Base-by-base conservation (phyloP, 179 eudicot species). In the Nepenthes alata region DNA sequence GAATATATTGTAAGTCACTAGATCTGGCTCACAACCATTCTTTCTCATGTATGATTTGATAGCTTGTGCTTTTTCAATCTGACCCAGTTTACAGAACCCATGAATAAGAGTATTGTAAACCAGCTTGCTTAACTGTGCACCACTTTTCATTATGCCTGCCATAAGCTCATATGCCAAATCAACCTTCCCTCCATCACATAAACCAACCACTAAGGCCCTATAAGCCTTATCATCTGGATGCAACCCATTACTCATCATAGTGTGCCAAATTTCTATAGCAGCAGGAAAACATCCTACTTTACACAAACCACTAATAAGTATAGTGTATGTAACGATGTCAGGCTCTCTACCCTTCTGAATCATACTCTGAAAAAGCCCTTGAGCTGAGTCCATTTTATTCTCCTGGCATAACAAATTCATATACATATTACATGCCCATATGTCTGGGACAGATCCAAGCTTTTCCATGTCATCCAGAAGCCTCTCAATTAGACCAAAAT, bases 151-250 rank as follows among this genome's bases (percentile, higher is more conserved):
- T 60, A 63, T 68, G 65, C 87, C 94, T 41, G 80, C 72, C 2
- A 85, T 81, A 53, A 94, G 85, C 71, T 87, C 95, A 67, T 94
- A 94, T 54, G 99, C 99, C 71, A 94, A 73, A 69, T 94, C 94
- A 72, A 85, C 96, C 61, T 87, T 87, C 67, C 89, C 89, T 67
- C 47, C 61, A 35, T 71, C 70, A 71, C 97, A 89, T 63, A 94
- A 78, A 47, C 97, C 90, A 45, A 89, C 71, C 65, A 94, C 94
- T 75, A 94, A 61, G n/a, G 87, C 83, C 65, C 89, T 79, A 64
- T 81, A 87, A n/a, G 99, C 95, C 65, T 87, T 85, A 70, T 50
- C 59, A 70, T 94, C 99, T 0, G 88, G 86, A 6, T 14, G 59
- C 34, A 81, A 37, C 55, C 85, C 79, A 63, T 71, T 79, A 49